Conservation (phyloP, 352 stramenopile genomes). For the Porosira glacialis region DNA sequence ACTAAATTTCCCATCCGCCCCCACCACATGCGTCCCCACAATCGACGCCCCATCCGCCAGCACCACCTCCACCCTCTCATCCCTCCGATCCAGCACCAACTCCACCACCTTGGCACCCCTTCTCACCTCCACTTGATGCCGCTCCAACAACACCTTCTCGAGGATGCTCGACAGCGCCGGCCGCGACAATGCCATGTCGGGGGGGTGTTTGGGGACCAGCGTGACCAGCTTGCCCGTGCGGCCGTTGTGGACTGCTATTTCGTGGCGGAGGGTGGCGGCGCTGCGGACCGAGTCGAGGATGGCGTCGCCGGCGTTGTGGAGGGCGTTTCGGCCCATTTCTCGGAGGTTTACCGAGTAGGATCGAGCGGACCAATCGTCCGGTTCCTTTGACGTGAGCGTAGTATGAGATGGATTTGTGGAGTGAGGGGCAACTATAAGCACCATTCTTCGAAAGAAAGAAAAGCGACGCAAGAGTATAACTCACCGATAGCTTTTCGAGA, state of each 20-base stretch:
- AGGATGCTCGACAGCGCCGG: slow-evolving; percentile 19
- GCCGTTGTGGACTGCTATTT: slow-evolving; percentile 25
- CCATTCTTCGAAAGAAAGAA: too few species aligned
- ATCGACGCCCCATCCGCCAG: slow-evolving; percentile 25
- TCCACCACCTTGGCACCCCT: slow-evolving; percentile 16
- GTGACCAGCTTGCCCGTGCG: slow-evolving; percentile 20
- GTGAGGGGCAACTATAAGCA: too few species aligned
- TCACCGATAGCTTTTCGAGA: too few species aligned
- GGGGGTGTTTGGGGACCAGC: slow-evolving; percentile 14
- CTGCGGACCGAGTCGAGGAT: slow-evolving; percentile 6
- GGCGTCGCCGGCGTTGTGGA: slow-evolving; percentile 13
- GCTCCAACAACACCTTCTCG: slow-evolving; percentile 7
- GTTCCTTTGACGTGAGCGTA: slow-evolving; percentile 1
- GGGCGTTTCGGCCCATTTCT: slow-evolving; percentile 3
- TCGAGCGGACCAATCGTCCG: slow-evolving; percentile 18
- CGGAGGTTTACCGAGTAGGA: slow-evolving; percentile 24
- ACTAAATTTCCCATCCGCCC: slow-evolving; percentile 31
- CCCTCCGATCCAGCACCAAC: slow-evolving; percentile 8
- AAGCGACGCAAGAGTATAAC: too few species aligned
- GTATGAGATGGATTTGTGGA: too few species aligned
- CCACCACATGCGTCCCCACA: slow-evolving; percentile 20
- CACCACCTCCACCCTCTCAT: slow-evolving; percentile 1
- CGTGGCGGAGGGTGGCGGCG: slow-evolving; percentile 7
- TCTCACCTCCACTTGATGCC: slow-evolving; percentile 11
- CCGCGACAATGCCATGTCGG: slow-evolving; percentile 20